Evolutionary conservation across 192 early-diverging fungal species (phyloP), one percentile per base, ranked within the genome.

Genomic region (Piromyces finnis): DNA sequence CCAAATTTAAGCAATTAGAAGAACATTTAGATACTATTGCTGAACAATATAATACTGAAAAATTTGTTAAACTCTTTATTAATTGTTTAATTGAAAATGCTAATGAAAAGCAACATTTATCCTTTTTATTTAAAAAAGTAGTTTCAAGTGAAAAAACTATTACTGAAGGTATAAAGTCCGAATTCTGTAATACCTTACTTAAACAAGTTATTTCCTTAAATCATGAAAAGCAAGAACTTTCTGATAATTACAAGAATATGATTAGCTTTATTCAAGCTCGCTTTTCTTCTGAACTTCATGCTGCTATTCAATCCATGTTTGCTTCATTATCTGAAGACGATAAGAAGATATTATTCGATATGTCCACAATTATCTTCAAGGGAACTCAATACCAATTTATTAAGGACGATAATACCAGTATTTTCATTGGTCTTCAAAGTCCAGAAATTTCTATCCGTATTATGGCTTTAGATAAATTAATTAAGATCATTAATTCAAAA

Each of bases 351-450:
- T 84, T 93, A 11, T 93, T 89, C 82, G 80, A 88, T 13, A 87
- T 93, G 41, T 84, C 90, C 16, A 80, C 87, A 6, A 82, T 84
- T 37, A 85, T 85, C 15, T 91, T 92, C 81, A 82, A 87, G 29
- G 92, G 91, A 68, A 90, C 90, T 26, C 84, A 87, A 12, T 88
- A 89, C 80, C 87, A 92, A 80, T 81, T 91, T 3, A 83, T 96
- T 17, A 86, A 89, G 79, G 91, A 92, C 68, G 87, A 89, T 9
- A 89, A 90, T 78, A 95, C 94, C 1, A 95, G 94, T 6, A 84
- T 97, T 28, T 96, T 88, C 81, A 88, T 96, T 78, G 92, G 92
- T 86, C 85, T 97, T 78, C 89, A 93, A 79, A 92, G 94, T 79
- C 86, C 89, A 1, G 90, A 95, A 27, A 79, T 88, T 0, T 86